Conservation (phyloP, 371 early-diverging fungal species). For the Sporodiniella umbellata region DNA sequence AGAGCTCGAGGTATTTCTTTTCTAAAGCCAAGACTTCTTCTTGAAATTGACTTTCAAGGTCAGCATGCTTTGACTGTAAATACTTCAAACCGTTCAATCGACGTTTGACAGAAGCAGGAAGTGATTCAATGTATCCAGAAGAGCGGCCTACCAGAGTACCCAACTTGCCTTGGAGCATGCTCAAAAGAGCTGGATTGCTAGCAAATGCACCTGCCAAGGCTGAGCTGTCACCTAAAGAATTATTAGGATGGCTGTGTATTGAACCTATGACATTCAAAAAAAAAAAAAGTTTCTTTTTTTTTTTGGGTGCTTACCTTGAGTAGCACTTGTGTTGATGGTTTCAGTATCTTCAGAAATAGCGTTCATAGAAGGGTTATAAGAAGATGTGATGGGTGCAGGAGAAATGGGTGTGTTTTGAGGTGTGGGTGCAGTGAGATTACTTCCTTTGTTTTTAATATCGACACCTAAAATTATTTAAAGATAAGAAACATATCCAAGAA, state of each 20-base stretch:
- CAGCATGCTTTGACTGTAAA: constrained; percentile 79
- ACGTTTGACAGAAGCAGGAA: constrained; percentile 73
- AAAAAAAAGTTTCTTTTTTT: neutral
- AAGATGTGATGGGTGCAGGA: constrained; percentile 60
- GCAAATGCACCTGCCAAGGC: constrained; percentile 35
- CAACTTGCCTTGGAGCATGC: constrained; percentile 69
- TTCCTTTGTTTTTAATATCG: constrained; percentile 41
- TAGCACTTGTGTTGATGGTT: constrained; percentile 28
- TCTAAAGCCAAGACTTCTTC: constrained; percentile 89
- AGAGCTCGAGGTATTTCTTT: constrained; percentile 84
- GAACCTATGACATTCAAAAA: no score
- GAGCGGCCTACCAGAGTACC: constrained; percentile 75
- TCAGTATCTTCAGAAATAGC: constrained; percentile 51
- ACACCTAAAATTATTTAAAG: constrained; percentile 8
- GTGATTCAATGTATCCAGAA: constrained; percentile 78
- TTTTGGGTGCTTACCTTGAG: constrained; percentile 3
- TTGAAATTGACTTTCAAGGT: constrained; percentile 80
- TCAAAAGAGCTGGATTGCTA: constrained; percentile 49
- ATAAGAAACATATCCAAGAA: neutral
- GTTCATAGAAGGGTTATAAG: constrained; percentile 44
- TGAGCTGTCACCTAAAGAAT: neutral
- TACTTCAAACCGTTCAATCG: constrained; percentile 82
- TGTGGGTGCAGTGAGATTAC: constrained; percentile 59
- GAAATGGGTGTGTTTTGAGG: constrained; percentile 76
- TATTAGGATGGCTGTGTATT: neutral